Percentiles rank a stretch among this genome's conserved stretches.
Conservation (phyloP, 768 basidiomycete species). For the Mycena galopus region DNA sequence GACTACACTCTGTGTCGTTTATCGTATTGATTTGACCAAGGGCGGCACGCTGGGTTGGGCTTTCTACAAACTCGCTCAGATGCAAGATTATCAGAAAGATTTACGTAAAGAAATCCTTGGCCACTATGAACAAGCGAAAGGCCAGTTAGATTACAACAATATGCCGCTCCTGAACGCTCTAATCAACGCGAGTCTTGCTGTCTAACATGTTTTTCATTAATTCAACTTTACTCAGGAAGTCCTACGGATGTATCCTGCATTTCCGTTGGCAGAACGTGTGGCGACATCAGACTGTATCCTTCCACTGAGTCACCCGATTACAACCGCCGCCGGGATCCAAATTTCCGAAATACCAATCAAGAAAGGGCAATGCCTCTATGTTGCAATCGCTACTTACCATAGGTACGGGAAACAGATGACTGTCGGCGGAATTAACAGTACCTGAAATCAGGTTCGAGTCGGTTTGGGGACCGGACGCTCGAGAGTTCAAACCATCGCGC, state of each 20-base stretch:
- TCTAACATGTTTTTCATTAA: neutral
- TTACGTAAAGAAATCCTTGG: neutral
- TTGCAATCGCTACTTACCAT: constrained; percentile 32
- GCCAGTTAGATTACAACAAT: neutral
- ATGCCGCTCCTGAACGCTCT: neutral
- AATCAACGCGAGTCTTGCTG: neutral
- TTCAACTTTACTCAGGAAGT: neutral
- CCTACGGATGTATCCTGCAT: neutral
- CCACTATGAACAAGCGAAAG: neutral
- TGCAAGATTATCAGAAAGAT: neutral
- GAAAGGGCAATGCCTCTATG: constrained; percentile 22
- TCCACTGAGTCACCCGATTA: constrained; percentile 29
- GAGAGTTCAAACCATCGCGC: constrained; percentile 31
- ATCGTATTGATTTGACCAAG: neutral
- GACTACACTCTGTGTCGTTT: neutral
- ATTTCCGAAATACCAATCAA: constrained; percentile 23
- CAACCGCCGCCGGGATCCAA: constrained; percentile 11
- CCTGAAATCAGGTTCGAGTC: constrained; percentile 4
- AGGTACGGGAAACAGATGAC: neutral
- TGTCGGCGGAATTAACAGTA: too few species aligned
- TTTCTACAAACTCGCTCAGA: neutral
- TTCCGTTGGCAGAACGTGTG: constrained; percentile 11
- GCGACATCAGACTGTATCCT: constrained; percentile 26
- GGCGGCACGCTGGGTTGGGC: neutral
- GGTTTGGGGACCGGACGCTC: constrained; percentile 38